Conservation (phyloP, 768 basidiomycete genomes). For the Hygrophoropsis aurantiaca region DNA sequence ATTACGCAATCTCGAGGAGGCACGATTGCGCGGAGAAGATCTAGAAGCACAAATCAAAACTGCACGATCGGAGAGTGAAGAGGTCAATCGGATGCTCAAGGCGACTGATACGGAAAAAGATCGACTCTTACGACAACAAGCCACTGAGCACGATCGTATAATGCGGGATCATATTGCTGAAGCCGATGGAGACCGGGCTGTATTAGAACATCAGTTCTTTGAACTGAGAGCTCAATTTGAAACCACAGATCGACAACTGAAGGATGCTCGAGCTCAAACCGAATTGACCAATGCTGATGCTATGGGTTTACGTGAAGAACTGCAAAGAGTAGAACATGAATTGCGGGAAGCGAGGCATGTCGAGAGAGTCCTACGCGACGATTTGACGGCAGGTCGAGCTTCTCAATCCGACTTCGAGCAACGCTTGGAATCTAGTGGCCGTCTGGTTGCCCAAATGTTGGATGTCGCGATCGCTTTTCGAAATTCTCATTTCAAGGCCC, state of each 20-base stretch:
- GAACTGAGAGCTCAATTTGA: conserved; percentile 68
- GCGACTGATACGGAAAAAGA: conserved; percentile 80
- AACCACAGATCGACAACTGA: conserved; percentile 58
- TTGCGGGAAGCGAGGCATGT: conserved; percentile 64
- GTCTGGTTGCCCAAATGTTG: conserved; percentile 78
- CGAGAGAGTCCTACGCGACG: conserved; percentile 71
- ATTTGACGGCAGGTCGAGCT: conserved; percentile 65
- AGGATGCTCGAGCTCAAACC: conserved; percentile 57
- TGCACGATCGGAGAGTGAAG: conserved; percentile 69
- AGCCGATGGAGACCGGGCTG: conserved; percentile 90
- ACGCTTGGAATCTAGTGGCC: conserved; percentile 59
- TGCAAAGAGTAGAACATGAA: conserved; percentile 69
- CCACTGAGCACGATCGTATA: conserved; percentile 61
- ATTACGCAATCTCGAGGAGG: conserved; percentile 70
- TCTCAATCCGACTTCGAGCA: conserved; percentile 71
- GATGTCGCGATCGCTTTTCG: conserved; percentile 80
- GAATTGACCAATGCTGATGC: conserved; percentile 71
- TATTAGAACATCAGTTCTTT: conserved; percentile 84
- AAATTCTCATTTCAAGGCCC: conserved; percentile 71
- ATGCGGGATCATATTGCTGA: conserved; percentile 90
- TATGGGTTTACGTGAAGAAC: conserved; percentile 67
- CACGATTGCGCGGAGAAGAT: conserved; percentile 71
- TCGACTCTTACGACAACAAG: conserved; percentile 66
- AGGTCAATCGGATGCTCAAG: conserved; percentile 60
- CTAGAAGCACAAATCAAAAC: conserved; percentile 73